These are phyloP conservation scores for Wallacemonas collosoma DNA, from an alignment of 208 protist species.

Conservation along the genomic window DNA sequence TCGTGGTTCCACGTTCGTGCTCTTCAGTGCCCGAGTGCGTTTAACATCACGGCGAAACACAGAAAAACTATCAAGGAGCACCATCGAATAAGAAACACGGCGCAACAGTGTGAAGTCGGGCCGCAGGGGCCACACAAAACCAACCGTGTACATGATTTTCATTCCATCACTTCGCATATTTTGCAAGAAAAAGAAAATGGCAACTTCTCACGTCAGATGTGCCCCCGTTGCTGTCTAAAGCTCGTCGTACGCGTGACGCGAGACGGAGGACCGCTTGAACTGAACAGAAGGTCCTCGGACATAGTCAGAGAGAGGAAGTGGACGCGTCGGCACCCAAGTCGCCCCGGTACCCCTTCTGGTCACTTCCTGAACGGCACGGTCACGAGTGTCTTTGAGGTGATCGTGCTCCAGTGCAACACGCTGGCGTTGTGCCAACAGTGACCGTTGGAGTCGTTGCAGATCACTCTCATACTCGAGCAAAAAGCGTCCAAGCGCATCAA, in stretches of 20 bases:
- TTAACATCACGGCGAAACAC: too few species aligned
- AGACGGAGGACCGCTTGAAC: slow-evolving; percentile 19
- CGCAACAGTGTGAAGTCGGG: too few species aligned
- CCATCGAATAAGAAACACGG: too few species aligned
- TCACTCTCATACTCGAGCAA: slow-evolving; percentile 46
- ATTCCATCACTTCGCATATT: slow-evolving; percentile 8
- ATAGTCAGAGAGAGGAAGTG: slow-evolving; percentile 40
- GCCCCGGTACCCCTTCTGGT: slow-evolving; percentile 32
- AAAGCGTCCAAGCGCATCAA: slow-evolving; percentile 38
- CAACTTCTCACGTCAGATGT: not conserved
- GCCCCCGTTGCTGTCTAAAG: not conserved
- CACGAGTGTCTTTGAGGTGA: slow-evolving; percentile 34
- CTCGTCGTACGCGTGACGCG: slow-evolving; percentile 10
- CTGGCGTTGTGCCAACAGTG: slow-evolving; percentile 21
- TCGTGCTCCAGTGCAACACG: slow-evolving; percentile 34
- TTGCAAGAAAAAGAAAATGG: slow-evolving; percentile 3
- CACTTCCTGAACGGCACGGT: slow-evolving; percentile 40
- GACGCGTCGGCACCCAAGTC: slow-evolving; percentile 40
- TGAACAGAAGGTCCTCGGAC: slow-evolving; percentile 35
- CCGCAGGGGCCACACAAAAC: too few species aligned
- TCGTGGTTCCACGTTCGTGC: too few species aligned
- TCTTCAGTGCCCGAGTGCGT: too few species aligned
- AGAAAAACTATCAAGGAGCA: too few species aligned
- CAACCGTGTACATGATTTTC: slow-evolving; percentile 4
- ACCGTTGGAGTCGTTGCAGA: slow-evolving; percentile 24